Evolutionary conservation across 768 basidiomycete species (phyloP), one percentile per base, ranked within the genome.

Genomic region (Lentinula sp.): DNA sequence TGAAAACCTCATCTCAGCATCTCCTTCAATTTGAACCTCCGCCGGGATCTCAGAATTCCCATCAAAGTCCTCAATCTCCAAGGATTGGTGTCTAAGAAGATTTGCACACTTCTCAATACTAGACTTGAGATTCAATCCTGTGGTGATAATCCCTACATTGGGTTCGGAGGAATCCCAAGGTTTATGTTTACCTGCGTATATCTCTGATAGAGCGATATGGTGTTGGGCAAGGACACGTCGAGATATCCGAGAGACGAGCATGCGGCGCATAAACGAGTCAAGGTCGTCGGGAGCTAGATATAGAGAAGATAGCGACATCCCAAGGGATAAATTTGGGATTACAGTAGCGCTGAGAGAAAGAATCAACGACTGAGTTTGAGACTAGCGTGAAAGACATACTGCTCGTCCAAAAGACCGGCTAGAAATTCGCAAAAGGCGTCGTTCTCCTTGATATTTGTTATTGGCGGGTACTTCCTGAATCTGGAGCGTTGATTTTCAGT

Each of bases 161-260:
- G 82, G 81, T 65, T 85, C 74, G 4, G 57, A 37, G 21, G 31
- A 7, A 32, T 54, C 32, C 15, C 71, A 69, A 10, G 65, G 60
- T 45, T 80, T 69, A 5, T 70, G 64, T 48, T 69, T 70, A 50
- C 79, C 73, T 63, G 70, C 72, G 61, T 84, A 77, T 31, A 80
- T 81, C 60, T 83, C 79, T 6, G 92, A 89, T 5, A 96, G 77
- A 1, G 91, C 89, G 57, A 95, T 83, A 66, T 96, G 93, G 65
- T 96, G 93, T 69, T 95, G 91, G 4, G 86, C 90, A 23, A 96
- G 80, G 35, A 96, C 94, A 35, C 93, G 85, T 21, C 93, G 82
- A 11, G 93, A 94, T 70, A 95, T 94, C 57, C 93, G 83, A 2
- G 93, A 95, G 53, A 93, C 83, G 9, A 96, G 81, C 93, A 96